Base-by-base conservation (phyloP, 1,284 basidiomycete species). In the Macrocystidia cucumis region DNA sequence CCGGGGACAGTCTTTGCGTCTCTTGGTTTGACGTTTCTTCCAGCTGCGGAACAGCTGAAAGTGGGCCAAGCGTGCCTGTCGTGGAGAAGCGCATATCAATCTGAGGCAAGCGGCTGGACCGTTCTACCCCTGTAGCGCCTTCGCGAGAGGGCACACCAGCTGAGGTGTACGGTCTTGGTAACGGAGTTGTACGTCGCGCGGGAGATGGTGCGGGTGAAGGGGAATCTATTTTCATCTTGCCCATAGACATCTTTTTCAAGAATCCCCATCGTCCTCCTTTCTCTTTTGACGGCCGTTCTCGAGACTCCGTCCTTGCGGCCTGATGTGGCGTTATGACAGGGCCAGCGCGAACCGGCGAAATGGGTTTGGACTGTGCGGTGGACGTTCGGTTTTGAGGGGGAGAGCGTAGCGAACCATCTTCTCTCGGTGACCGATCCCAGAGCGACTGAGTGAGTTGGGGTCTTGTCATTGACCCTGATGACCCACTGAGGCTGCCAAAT, bases 231-330 rank as follows among this genome's bases (percentile, higher is more conserved):
- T 74, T 74, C 60, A 88, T 81, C 57, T 85, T 86, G 14, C 88
- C 83, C 86, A 92, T 91, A 7, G 89, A 92, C 86, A 96, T 92
- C 64, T 96, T 96, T 62, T 91, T 90, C 42, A 96, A 65, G 63
- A 96, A 93, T 2, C 91, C 89, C 89, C 90, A 93, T 40, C 85
- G 78, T 38, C 77, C 76, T 29, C 62, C 62, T 55, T 81, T 81
- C 42, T 76, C 72, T 45, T 72, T 73, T n/a, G n/a, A n/a, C n/a
- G n/a, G 28, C 63, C 64, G 22, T 72, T 62, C 43, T 61, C 63
- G 21, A 52, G 39, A 23, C 56, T 52, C 28, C 59, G 56, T 14
- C 51, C n/a, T n/a, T n/a, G n/a, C n/a, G n/a, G n/a, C n/a, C n/a
- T n/a, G n/a, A n/a, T n/a, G n/a, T n/a, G n/a, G n/a, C n/a, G n/a